Percentiles rank a stretch among this genome's conserved stretches.
These are phyloP conservation scores for Colletotrichum paranaense DNA, from an alignment of 2,329 filamentous ascomycete genomes.

Conservation along the genomic window DNA sequence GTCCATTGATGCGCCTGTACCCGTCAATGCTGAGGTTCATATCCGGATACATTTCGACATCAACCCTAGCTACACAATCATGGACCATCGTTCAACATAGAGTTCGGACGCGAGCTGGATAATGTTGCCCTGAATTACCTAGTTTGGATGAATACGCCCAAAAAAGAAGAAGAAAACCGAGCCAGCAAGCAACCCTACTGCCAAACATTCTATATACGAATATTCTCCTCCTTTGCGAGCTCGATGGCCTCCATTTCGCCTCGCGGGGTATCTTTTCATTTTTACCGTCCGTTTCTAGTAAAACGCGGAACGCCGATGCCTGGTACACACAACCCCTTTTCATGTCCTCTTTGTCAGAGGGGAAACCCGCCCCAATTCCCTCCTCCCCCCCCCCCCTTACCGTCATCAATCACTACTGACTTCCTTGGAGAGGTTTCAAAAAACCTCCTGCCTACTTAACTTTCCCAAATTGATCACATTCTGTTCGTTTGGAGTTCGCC, in stretches of 20 bases:
- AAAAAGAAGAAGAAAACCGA: too few relatives aligned
- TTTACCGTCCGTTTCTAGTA: slow-evolving; percentile 34
- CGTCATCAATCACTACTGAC: background rate
- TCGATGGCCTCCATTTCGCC: background rate
- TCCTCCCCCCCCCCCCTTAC: background rate
- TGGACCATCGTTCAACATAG: background rate
- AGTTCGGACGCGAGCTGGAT: background rate
- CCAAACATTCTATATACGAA: background rate
- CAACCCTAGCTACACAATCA: too few relatives aligned
- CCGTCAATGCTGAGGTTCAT: background rate
- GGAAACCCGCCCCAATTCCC: background rate
- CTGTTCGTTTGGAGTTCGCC: background rate
- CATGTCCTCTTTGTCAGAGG: background rate
- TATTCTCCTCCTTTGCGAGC: background rate
- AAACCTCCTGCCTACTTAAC: background rate
- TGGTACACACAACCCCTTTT: background rate
- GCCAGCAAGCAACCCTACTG: background rate
- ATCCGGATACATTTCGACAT: too few relatives aligned
- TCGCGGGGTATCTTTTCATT: slow-evolving; percentile 37
- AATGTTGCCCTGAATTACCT: background rate
- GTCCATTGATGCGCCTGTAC: background rate
- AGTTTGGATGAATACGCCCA: background rate
- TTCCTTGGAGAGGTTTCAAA: background rate
- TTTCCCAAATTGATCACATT: background rate
- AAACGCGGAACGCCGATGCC: slow-evolving; percentile 25